Percentiles rank a stretch among this genome's conserved stretches.
These are phyloP conservation scores for Thraustochytrium striatum DNA, from an alignment of 352 stramenopile species.

Conservation along the genomic window DNA sequence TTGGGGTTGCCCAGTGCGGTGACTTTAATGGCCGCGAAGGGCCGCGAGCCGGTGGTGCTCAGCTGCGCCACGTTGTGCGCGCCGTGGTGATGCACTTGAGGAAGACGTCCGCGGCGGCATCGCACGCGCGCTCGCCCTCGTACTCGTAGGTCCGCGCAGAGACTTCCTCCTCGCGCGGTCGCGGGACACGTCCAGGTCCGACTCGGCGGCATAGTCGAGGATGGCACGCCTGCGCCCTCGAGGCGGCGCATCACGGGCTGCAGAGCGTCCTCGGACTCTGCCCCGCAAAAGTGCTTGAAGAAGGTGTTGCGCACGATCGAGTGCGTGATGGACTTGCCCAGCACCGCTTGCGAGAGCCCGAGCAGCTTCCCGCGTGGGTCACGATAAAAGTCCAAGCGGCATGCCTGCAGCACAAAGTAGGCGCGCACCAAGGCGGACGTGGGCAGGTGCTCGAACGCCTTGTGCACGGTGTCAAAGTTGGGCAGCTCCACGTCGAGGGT, in stretches of 20 bases:
- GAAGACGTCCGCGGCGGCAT: slow-evolving; percentile 62
- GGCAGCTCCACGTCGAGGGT: neutral
- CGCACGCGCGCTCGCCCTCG: slow-evolving; percentile 83
- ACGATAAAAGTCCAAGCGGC: slow-evolving; percentile 75
- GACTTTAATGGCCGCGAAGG: slow-evolving; percentile 94
- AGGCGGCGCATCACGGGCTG: slow-evolving; percentile 71
- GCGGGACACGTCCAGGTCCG: slow-evolving; percentile 65
- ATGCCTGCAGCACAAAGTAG: slow-evolving; percentile 77
- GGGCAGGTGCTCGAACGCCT: slow-evolving; percentile 8
- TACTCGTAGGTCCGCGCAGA: slow-evolving; percentile 89
- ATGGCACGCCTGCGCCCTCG: slow-evolving; percentile 81
- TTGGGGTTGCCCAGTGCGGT: slow-evolving; percentile 92
- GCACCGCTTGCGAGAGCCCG: slow-evolving; percentile 67
- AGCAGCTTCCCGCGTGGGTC: slow-evolving; percentile 77
- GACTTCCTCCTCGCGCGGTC: slow-evolving; percentile 53
- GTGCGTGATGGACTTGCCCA: slow-evolving; percentile 79
- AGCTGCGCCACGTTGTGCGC: slow-evolving; percentile 55
- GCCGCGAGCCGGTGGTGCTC: slow-evolving; percentile 59
- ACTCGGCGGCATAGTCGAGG: slow-evolving; percentile 93
- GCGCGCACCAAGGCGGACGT: slow-evolving; percentile 72
- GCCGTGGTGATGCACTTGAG: slow-evolving; percentile 61
- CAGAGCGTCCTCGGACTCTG: slow-evolving; percentile 77
- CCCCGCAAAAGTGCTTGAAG: slow-evolving; percentile 95
- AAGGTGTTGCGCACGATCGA: slow-evolving; percentile 82
- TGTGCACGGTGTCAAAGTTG: slow-evolving; percentile 19